Evolutionary conservation across 371 early-diverging fungal genomes (phyloP), one percentile per base, ranked within the genome.

Genomic region (Ordospora colligata): DNA sequence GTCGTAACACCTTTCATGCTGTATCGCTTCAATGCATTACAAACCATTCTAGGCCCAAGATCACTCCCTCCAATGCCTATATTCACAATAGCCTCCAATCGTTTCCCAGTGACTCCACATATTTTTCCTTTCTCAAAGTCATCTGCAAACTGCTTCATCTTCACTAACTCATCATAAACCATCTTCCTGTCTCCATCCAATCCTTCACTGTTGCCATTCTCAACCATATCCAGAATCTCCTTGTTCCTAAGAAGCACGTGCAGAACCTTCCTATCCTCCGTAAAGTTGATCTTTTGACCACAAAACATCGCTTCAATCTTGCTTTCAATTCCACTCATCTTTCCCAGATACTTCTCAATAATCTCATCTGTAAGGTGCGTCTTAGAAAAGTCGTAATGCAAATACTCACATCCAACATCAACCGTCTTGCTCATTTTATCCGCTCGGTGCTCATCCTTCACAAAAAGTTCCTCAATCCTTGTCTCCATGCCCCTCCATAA

Each of bases 11-110:
- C 83, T 2, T 75, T 75, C 49, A 81, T 77, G 53, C 90, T 88
- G 86, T 92, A 95, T 37, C 89, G 90, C 87, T 92, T 90, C 79
- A 97, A 86, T 8, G 98, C 94, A 84, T 94, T 92, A 23, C 92
- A 93, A 37, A 94, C 95, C 93, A 96, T 93, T 71, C 93, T 91
- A 19, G 98, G 98, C 37, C 98, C 98, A 53, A 97, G 88, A 85
- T 97, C 97, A n/a, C 94, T 93, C 80, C 97, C 98, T 81, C 97
- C 98, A 80, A 97, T 97, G 81, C 98, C 97, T 83, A 96, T 95
- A 87, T 95, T 95, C 81, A 97, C 92, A 44, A 97, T 86, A 77
- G 93, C 93, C 51, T 91, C 91, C 79, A 97, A 92, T 46, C 83
- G 79, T 85, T 93, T 89, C 79, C 95, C 95, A 25, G 95, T 92